These are phyloP conservation scores for Yarrowia deformans DNA, from an alignment of 805 yeast species.

Conservation along the genomic window DNA sequence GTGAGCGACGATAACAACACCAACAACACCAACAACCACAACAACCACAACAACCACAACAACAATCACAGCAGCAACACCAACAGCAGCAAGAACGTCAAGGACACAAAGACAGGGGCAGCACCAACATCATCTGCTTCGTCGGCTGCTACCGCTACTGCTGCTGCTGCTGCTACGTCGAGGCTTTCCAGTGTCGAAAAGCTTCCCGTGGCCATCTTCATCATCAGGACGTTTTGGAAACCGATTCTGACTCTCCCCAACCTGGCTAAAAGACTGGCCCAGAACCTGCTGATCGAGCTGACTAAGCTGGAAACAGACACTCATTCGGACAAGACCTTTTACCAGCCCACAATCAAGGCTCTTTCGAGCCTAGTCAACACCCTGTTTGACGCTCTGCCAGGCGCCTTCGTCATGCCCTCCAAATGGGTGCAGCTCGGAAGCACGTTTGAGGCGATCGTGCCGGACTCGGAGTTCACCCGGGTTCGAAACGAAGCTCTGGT, in stretches of 20 bases:
- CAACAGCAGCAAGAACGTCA: no score
- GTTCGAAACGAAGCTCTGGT: slow-evolving; percentile 45
- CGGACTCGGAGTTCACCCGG: slow-evolving; percentile 41
- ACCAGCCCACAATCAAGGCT: slow-evolving; percentile 41
- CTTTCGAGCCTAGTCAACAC: slow-evolving; percentile 43
- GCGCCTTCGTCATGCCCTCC: slow-evolving; percentile 50
- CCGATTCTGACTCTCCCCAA: slow-evolving; percentile 62
- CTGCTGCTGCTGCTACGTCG: neutral
- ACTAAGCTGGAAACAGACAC: slow-evolving; percentile 3
- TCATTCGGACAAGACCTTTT: neutral
- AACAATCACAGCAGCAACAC: neutral
- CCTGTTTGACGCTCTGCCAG: slow-evolving; percentile 44
- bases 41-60: slow-evolving; percentile 40
- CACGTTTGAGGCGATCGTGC: slow-evolving; percentile 43
- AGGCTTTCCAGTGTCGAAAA: slow-evolving; percentile 48
- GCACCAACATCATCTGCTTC: no score
- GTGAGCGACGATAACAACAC: neutral
- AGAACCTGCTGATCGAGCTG: slow-evolving; percentile 46
- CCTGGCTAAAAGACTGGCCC: slow-evolving; percentile 70
- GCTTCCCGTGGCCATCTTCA: slow-evolving; percentile 59
- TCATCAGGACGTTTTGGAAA: slow-evolving; percentile 74
- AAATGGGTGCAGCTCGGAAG: slow-evolving; percentile 47
- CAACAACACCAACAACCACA: slow-evolving; percentile 40
- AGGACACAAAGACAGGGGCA: no score
- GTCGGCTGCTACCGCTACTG: neutral